Evolutionary conservation across 345 rosid genomes (phyloP).

Genomic region (Eucalyptus fibrosa): DNA sequence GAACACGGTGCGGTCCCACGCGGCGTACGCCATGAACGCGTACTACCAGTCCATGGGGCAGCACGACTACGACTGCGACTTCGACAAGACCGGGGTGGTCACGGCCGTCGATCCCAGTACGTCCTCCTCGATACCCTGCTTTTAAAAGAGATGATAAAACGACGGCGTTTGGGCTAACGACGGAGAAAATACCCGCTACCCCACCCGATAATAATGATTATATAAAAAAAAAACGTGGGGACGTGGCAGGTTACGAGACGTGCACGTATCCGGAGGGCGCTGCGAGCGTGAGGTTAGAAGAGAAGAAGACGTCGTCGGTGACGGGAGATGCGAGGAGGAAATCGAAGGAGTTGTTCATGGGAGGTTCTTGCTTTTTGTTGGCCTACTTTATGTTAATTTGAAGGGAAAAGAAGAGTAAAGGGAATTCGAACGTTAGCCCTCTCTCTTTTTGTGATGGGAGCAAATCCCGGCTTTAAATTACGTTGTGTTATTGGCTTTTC

Average conservation of each 20-base stretch:
- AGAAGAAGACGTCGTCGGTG: background rate
- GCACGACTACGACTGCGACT: conserved; percentile 38
- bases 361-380: background rate
- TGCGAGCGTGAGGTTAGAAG: background rate
- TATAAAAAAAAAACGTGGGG: background rate
- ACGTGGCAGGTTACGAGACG: conserved; percentile 34
- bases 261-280: conserved; percentile 15
- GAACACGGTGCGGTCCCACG: conserved; percentile 42
- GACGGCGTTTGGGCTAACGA: background rate
- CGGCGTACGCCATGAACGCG: conserved; percentile 56
- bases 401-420: background rate
- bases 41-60: conserved; percentile 44
- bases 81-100: conserved; percentile 32
- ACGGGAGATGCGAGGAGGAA: background rate
- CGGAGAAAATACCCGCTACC: no score
- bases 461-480: background rate
- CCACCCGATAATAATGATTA: background rate
- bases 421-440: background rate
- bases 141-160: background rate
- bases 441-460: background rate
- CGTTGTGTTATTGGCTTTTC: background rate
- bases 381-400: background rate
- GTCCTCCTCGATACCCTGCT: background rate
- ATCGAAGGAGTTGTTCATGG: background rate
- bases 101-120: conserved; percentile 40